Percentiles rank a stretch among this genome's conserved stretches.
These are phyloP conservation scores for Pittosporum tobira DNA, from an alignment of 129 eudicot genomes.

Conservation along the genomic window DNA sequence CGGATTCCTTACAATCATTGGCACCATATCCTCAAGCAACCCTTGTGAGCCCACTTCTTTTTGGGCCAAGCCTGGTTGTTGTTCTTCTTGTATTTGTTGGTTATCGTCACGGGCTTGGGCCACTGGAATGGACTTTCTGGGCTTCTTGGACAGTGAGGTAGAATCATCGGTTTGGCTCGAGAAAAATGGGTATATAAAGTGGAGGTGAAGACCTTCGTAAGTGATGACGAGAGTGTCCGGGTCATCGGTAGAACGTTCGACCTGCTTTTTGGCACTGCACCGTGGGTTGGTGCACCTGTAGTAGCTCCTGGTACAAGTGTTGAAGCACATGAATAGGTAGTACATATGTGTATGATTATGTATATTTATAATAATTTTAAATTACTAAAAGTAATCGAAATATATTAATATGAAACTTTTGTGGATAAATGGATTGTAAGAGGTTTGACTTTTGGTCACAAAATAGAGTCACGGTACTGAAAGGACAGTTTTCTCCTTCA, in stretches of 20 bases:
- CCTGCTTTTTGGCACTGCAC: conserved; percentile 85
- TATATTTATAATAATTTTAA: no score
- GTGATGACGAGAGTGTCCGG: conserved; percentile 70
- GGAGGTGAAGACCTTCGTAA: conserved; percentile 93
- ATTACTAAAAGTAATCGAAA: no score
- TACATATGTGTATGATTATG: no score
- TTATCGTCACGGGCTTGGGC: conserved; percentile 7
- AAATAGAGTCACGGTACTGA: no score
- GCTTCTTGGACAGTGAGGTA: conserved; percentile 31
- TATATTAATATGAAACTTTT: no score
- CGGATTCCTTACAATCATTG: conserved; percentile 53
- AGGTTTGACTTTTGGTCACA: no score
- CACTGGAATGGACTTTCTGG: conserved; percentile 11
- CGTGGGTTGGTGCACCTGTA: conserved; percentile 84
- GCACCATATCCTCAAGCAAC: conserved; percentile 85
- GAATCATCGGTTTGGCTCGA: conserved; percentile 17
- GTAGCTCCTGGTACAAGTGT: conserved; percentile 53
- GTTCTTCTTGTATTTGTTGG: background rate
- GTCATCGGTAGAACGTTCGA: conserved; percentile 65
- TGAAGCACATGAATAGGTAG: background rate
- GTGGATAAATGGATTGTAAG: no score
- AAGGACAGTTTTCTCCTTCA: no score
- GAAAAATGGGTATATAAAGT: conserved; percentile 64
- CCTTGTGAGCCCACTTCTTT: conserved; percentile 38
- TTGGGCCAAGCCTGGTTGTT: conserved; percentile 5